Evolutionary conservation across 1,284 basidiomycete species (phyloP).

Genomic region (Ceratobasidium sp.): DNA sequence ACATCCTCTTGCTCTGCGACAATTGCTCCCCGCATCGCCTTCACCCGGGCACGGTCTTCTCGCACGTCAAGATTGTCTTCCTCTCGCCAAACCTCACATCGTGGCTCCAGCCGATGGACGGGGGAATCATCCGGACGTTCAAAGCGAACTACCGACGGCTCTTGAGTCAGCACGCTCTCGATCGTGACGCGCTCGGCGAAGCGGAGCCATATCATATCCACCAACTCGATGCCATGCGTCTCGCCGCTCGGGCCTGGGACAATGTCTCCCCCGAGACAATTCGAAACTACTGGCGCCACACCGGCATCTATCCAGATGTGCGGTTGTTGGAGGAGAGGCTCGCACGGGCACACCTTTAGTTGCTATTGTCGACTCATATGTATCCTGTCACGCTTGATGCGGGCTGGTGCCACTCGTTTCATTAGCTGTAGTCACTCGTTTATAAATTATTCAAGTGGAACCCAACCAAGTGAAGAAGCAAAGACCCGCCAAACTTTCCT

Average conservation of each 20-base stretch:
- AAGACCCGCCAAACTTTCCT: no score
- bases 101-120: slow-evolving; percentile 47
- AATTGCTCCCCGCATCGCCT: slow-evolving; percentile 49
- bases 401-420: no score
- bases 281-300: slow-evolving; percentile 50
- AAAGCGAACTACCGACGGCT: slow-evolving; percentile 49
- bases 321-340: no score
- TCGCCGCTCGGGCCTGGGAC: slow-evolving; percentile 48
- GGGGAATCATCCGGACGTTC: slow-evolving; percentile 49
- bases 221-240: slow-evolving; percentile 48
- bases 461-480: no score
- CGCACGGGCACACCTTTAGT: no score
- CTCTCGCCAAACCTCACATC: slow-evolving; percentile 49
- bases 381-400: no score
- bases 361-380: no score
- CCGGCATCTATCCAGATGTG: slow-evolving; percentile 43
- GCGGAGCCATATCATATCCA: slow-evolving; percentile 51
- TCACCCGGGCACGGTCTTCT: slow-evolving; percentile 35
- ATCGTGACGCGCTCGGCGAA: slow-evolving; percentile 48
- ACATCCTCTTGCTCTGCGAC: slow-evolving; percentile 48
- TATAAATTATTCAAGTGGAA: no score
- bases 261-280: slow-evolving; percentile 47
- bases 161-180: slow-evolving; percentile 47
- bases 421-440: no score
- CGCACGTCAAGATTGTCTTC: slow-evolving; percentile 46